Conservation (phyloP, 768 basidiomycete species). For the Mycena crocata region DNA sequence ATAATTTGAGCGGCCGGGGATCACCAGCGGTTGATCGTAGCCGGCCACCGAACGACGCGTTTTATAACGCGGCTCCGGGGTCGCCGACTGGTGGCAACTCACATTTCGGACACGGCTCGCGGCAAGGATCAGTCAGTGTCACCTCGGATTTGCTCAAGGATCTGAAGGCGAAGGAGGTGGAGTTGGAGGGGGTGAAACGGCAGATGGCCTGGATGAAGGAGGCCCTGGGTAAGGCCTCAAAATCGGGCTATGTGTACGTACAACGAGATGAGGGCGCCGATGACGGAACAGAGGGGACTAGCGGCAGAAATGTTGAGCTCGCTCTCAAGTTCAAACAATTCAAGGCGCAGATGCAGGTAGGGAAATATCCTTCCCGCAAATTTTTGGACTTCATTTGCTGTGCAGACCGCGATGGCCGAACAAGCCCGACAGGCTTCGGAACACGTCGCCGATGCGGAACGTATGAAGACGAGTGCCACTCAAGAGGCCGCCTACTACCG, state of each 20-base stretch:
- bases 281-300: constrained; percentile 53
- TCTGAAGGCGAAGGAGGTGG: constrained; percentile 83
- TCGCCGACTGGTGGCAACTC: constrained; percentile 60
- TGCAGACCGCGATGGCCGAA: constrained; percentile 75
- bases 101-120: constrained; percentile 52
- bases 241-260: constrained; percentile 80
- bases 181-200: constrained; percentile 80
- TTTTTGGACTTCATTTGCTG: constrained; percentile 9
- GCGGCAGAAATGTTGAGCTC: constrained; percentile 71
- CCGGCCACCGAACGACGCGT: constrained; percentile 71
- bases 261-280: constrained; percentile 57
- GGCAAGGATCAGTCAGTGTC: constrained; percentile 72
- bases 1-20: constrained; percentile 54
- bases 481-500: constrained; percentile 98
- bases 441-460: constrained; percentile 82
- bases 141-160: constrained; percentile 83
- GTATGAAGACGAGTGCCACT: constrained; percentile 78
- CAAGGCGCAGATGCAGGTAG: constrained; percentile 86
- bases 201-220: constrained; percentile 90
- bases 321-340: constrained; percentile 89
- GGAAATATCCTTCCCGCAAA: constrained; percentile 40
- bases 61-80: constrained; percentile 56
- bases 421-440: constrained; percentile 85
- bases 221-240: constrained; percentile 78
- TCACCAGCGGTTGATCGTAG: constrained; percentile 62